Percentiles rank a stretch among this genome's conserved stretches.
These are phyloP conservation scores for Ogataea paradorogensis DNA, from an alignment of 805 yeast genomes.

Conservation along the genomic window DNA sequence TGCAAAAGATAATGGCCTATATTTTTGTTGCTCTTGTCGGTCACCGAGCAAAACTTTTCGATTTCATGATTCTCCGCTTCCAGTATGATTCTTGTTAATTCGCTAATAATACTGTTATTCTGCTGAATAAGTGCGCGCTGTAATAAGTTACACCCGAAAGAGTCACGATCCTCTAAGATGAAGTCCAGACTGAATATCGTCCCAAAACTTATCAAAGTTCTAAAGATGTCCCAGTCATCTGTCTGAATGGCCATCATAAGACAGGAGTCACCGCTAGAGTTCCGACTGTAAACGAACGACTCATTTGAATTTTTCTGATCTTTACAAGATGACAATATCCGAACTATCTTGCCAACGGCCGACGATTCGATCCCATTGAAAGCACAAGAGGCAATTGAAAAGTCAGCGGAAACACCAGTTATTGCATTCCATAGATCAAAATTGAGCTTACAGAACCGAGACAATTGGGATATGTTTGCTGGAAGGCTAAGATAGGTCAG, in stretches of 20 bases:
- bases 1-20: slow-evolving; percentile 74
- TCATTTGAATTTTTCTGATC: slow-evolving; percentile 20
- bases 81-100: slow-evolving; percentile 44
- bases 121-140: slow-evolving; percentile 60
- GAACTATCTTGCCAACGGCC: slow-evolving; percentile 8
- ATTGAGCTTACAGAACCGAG: slow-evolving; percentile 45
- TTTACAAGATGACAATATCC: not conserved
- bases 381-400: too few relatives aligned
- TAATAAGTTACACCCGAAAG: slow-evolving; percentile 54
- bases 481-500: slow-evolving; percentile 53
- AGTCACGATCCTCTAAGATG: slow-evolving; percentile 58
- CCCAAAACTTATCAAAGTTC: slow-evolving; percentile 43
- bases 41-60: slow-evolving; percentile 43
- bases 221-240: slow-evolving; percentile 43
- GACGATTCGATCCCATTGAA: too few relatives aligned
- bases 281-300: slow-evolving; percentile 36
- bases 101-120: slow-evolving; percentile 43
- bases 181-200: slow-evolving; percentile 62
- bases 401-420: too few relatives aligned
- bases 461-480: slow-evolving; percentile 37
- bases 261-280: slow-evolving; percentile 67
- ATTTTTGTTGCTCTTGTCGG: slow-evolving; percentile 55
- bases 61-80: slow-evolving; percentile 44
- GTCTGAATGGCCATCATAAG: slow-evolving; percentile 59
- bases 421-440: slow-evolving; percentile 43